A percentile compares a stretch with the other conserved stretches of the same genome.
phyloP scores from a whole-genome alignment of 2,329 filamentous ascomycete genomes.

The Colletotrichum sojae region DNA sequence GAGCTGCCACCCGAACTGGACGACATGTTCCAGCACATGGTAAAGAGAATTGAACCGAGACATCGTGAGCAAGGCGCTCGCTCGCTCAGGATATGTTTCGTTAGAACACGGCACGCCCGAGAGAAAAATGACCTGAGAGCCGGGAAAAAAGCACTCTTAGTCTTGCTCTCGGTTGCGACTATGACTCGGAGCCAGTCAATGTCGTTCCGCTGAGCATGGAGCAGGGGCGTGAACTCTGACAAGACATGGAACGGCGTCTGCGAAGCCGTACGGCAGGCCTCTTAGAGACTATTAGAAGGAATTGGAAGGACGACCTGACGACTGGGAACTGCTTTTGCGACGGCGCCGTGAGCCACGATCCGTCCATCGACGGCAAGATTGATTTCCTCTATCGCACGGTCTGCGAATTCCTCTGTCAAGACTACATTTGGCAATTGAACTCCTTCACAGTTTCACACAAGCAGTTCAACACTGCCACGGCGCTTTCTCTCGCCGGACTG shows the following conservation, averaged over 20 bases:
- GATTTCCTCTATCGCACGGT: background rate
- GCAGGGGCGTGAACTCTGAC: background rate
- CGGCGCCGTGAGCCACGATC: background rate
- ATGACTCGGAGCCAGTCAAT: background rate
- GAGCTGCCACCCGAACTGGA: background rate
- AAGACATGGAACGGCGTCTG: background rate
- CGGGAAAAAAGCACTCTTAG: background rate
- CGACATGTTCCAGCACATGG: conserved; percentile 7
- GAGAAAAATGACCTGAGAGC: background rate
- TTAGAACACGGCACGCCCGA: background rate
- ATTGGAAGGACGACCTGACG: too few species aligned
- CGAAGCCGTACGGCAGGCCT: background rate
- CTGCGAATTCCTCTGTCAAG: background rate
- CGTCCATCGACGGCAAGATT: background rate
- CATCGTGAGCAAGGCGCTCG: background rate
- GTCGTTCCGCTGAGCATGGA: background rate
- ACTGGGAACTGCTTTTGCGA: background rate
- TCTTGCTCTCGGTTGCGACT: background rate
- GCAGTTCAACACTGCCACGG: background rate
- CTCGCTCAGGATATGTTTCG: background rate
- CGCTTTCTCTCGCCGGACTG: background rate
- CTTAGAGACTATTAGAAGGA: background rate
- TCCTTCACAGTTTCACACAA: background rate
- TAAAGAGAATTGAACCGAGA: background rate
- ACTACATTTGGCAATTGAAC: background rate